Evolutionary conservation across 1,284 basidiomycete genomes (phyloP).

Genomic region (Farysia itapuensis): DNA sequence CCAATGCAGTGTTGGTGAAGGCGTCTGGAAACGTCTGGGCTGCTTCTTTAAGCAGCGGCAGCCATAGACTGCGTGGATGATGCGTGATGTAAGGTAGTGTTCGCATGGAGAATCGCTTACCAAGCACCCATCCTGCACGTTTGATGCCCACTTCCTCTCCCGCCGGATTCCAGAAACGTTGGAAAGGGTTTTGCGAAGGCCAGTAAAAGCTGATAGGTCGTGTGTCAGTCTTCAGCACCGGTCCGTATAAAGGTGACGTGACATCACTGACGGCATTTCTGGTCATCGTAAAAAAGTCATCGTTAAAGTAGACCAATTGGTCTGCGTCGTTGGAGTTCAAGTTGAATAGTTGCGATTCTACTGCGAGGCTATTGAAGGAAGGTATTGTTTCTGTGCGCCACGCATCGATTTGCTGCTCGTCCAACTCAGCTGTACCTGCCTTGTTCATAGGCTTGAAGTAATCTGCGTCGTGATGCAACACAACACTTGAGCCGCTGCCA

Average conservation of each 20-base stretch:
- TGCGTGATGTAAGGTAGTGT: slow-evolving; percentile 62
- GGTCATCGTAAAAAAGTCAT: slow-evolving; percentile 41
- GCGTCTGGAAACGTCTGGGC: slow-evolving; percentile 31
- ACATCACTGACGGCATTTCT: slow-evolving; percentile 19
- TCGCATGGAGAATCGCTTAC: slow-evolving; percentile 59
- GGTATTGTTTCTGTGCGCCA: slow-evolving; percentile 31
- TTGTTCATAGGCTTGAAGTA: slow-evolving; percentile 24
- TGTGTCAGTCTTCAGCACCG: slow-evolving; percentile 32
- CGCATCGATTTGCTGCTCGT: slow-evolving; percentile 3
- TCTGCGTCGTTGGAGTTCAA: slow-evolving; percentile 14
- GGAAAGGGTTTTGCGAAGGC: slow-evolving; percentile 28
- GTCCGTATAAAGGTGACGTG: slow-evolving; percentile 36
- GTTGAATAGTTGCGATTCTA: slow-evolving; percentile 38
- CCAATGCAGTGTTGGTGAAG: slow-evolving; percentile 19
- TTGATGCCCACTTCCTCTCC: slow-evolving; percentile 41
- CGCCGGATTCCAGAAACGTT: slow-evolving; percentile 37
- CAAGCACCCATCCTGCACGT: slow-evolving; percentile 29
- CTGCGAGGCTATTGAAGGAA: slow-evolving; percentile 44
- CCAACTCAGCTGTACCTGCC: not conserved
- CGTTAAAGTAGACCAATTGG: slow-evolving; percentile 36
- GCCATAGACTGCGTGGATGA: slow-evolving; percentile 60
- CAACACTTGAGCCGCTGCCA: not conserved
- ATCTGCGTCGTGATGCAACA: slow-evolving; percentile 21
- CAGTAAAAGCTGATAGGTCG: slow-evolving; percentile 21
- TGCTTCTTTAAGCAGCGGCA: slow-evolving; percentile 53